A percentile compares a stretch with the other conserved stretches of the same genome.
Conservation (phyloP, 257 asterid species). For the Linaria vulgaris region DNA sequence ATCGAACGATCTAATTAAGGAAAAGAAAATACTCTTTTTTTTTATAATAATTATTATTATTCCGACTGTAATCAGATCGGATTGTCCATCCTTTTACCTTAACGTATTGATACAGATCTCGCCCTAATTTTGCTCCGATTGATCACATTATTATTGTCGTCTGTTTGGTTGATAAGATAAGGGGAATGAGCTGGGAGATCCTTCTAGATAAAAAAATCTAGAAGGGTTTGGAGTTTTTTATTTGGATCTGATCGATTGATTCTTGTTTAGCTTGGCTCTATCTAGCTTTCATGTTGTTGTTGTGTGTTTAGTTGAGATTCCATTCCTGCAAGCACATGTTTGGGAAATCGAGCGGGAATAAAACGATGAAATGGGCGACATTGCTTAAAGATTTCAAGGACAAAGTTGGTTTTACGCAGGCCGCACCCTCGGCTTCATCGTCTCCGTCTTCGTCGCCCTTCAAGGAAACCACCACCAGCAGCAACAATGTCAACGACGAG, state of each 20-base stretch:
- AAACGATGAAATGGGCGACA: conserved; percentile 98
- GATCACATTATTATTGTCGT: conserved; percentile 30
- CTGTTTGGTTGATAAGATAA: conserved; percentile 23
- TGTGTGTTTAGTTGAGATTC: conserved; percentile 25
- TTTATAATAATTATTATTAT: no score
- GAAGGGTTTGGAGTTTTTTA: conserved; percentile 57
- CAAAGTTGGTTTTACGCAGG: conserved; percentile 80
- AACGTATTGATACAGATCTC: conserved; percentile 59
- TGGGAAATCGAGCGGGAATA: conserved; percentile 55
- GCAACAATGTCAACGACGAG: conserved; percentile 37
- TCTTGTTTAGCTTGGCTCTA: no score
- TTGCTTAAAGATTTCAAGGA: conserved; percentile 97
- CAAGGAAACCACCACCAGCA: conserved; percentile 42
- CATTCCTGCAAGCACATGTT: conserved; percentile 39
- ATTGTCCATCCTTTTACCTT: conserved; percentile 23
- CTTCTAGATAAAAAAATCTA: conserved; percentile 56
- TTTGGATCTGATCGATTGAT: conserved; percentile 53
- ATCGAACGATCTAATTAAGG: conserved; percentile 35
- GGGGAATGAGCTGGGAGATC: conserved; percentile 58
- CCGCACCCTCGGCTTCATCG: conserved; percentile 54
- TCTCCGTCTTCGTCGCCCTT: conserved; percentile 60
- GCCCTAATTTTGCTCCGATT: conserved; percentile 41
- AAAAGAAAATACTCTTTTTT: no score
- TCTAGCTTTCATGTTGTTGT: conserved; percentile 26
- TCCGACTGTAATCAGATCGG: conserved; percentile 22